phyloP scores from a whole-genome alignment of 2,329 filamentous ascomycete species.

The Escovopsis sp. region DNA sequence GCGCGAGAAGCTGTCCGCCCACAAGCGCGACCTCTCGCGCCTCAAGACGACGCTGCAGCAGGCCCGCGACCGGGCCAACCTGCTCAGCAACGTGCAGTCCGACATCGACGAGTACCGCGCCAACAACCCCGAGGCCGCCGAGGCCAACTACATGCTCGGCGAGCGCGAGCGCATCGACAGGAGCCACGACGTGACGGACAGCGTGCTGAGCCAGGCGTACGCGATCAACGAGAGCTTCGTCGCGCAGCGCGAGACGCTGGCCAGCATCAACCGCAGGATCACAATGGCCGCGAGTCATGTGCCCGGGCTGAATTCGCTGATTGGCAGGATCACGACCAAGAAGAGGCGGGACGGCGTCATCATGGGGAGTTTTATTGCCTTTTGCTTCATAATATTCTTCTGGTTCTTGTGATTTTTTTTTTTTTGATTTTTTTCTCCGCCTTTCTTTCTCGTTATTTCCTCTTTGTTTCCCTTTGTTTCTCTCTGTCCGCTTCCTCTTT shows the following conservation, averaged over 20 bases:
- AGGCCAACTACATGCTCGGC: constrained; percentile 94
- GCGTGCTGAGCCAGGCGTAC: constrained; percentile 87
- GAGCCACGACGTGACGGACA: constrained; percentile 79
- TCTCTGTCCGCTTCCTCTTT: too few relatives aligned
- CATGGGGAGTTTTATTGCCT: constrained; percentile 76
- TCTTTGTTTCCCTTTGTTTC: too few relatives aligned
- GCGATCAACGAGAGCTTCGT: constrained; percentile 88
- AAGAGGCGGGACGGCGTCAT: constrained; percentile 93
- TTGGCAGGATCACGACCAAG: constrained; percentile 83
- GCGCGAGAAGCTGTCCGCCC: constrained; percentile 76
- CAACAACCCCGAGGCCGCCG: constrained; percentile 64
- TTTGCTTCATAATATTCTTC: constrained; percentile 79
- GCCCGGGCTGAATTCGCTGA: constrained; percentile 83
- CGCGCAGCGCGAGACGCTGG: constrained; percentile 73
- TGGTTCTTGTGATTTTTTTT: constrained; percentile 48
- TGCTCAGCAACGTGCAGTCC: constrained; percentile 77
- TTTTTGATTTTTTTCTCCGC: too few relatives aligned
- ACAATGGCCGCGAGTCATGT: constrained; percentile 80
- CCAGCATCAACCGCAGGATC: constrained; percentile 82
- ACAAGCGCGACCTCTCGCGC: constrained; percentile 67
- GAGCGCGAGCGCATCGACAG: constrained; percentile 77
- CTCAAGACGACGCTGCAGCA: constrained; percentile 60
- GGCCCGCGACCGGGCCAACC: constrained; percentile 73
- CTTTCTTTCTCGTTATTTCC: too few relatives aligned
- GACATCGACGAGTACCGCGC: constrained; percentile 85